A percentile compares a stretch with the other conserved stretches of the same genome.
Conservation (phyloP, 2,329 filamentous ascomycete genomes). For the Myriosclerotinia scirpicola region DNA sequence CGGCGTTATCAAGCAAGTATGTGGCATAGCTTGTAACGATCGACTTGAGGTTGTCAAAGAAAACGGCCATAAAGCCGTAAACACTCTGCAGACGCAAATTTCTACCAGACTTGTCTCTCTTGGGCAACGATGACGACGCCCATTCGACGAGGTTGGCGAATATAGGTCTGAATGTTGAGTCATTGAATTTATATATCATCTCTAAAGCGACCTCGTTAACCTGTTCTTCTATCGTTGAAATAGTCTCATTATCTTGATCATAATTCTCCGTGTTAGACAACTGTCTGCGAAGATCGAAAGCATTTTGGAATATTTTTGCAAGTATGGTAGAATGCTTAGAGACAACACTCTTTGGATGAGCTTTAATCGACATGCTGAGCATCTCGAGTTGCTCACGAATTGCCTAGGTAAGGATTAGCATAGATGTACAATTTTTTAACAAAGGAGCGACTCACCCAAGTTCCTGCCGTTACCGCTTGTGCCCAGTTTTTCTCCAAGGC, state of each 20-base stretch:
- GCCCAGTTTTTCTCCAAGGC: constrained; percentile 72
- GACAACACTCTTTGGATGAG: constrained; percentile 75
- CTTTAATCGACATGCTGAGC: constrained; percentile 70
- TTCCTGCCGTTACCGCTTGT: constrained; percentile 60
- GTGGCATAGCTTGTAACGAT: constrained; percentile 91
- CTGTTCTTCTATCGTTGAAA: constrained; percentile 61
- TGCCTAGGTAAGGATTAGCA: constrained; percentile 49
- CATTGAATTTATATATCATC: constrained; percentile 96
- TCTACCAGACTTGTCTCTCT: constrained; percentile 59
- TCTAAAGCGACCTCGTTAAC: constrained; percentile 74
- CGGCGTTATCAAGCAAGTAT: constrained; percentile 76
- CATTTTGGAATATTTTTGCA: constrained; percentile 61
- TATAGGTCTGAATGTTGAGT: constrained; percentile 86
- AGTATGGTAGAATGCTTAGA: constrained; percentile 70
- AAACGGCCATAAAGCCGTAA: constrained; percentile 75
- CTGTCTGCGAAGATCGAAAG: constrained; percentile 65
- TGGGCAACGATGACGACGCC: constrained; percentile 61
- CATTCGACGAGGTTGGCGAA: constrained; percentile 87
- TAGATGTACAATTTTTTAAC: background rate
- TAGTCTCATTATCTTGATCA: constrained; percentile 46
- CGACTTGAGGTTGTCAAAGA: constrained; percentile 86
- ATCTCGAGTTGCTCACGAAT: constrained; percentile 68
- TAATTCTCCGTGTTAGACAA: constrained; percentile 49
- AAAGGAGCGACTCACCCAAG: constrained; percentile 51
- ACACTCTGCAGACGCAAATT: constrained; percentile 69